Percentiles rank a stretch among this genome's conserved stretches.
These are phyloP conservation scores for Cladosporium oxysporum DNA, from an alignment of 2,329 filamentous ascomycete species.

Conservation along the genomic window DNA sequence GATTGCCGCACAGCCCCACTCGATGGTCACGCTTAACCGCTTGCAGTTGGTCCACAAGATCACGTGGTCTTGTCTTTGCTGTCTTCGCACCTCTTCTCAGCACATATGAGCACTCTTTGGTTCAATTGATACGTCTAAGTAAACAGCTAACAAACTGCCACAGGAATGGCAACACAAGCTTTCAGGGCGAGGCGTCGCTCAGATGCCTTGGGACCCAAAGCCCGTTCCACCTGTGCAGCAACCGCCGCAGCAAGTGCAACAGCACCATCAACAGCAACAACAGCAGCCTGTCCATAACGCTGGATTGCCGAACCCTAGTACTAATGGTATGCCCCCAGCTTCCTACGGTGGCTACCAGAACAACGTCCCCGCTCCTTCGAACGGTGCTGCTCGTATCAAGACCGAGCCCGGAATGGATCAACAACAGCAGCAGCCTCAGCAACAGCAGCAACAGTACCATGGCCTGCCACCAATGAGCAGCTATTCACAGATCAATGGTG, in stretches of 20 bases:
- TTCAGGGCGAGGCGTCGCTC: constrained; percentile 77
- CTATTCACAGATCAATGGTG: constrained; percentile 29
- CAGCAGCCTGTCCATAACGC: constrained; percentile 34
- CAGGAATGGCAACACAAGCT: constrained; percentile 96
- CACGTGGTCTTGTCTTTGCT: constrained; percentile 20
- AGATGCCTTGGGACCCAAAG: constrained; percentile 94
- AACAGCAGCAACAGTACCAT: constrained; percentile 33
- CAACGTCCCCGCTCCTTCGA: constrained; percentile 14
- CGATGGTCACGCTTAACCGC: constrained; percentile 35
- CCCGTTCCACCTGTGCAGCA: constrained; percentile 56
- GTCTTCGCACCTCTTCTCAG: background rate
- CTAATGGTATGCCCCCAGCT: constrained; percentile 18
- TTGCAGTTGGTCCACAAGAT: constrained; percentile 33
- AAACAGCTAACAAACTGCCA: background rate
- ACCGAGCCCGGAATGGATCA: constrained; percentile 48
- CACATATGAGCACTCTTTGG: background rate
- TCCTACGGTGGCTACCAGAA: constrained; percentile 15
- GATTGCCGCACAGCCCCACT: constrained; percentile 21
- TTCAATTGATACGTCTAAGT: background rate
- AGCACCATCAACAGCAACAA: constrained; percentile 22
- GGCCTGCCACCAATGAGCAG: constrained; percentile 28
- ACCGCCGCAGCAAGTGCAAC: constrained; percentile 7
- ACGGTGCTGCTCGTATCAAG: constrained; percentile 49
- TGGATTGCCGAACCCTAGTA: constrained; percentile 5
- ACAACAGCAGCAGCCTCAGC: constrained; percentile 26